Evolutionary conservation across 495 filamentous ascomycete species (phyloP), one percentile per base, ranked within the genome.

Genomic region (Lindgomyces ingoldianus): DNA sequence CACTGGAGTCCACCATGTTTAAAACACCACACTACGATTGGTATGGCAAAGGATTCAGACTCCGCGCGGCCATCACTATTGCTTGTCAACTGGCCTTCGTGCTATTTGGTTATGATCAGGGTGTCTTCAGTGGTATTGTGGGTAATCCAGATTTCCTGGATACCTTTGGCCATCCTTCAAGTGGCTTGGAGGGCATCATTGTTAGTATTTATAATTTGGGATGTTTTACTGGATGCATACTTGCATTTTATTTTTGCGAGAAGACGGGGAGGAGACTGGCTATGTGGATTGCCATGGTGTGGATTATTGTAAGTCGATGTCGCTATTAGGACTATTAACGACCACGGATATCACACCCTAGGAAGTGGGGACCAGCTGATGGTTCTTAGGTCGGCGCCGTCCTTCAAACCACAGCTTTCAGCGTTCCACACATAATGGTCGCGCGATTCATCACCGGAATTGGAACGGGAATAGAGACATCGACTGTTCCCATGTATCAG

Each of bases 31-130:
- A 62, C 22, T 62, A 24, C 33, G 49, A 64, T 16, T 64, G 51
- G 51, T 64, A 64, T 27, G 71, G 73, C 11, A 57, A 70, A 4
- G 71, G 73, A 18, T 57, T 68, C 21, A 65, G 55, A 22, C 70
- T 75, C 18, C 71, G 62, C 11, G 48, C 67, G 16, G 73, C 73
- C 30, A 72, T 75, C 51, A 75, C 67, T 14, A 33, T 73, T 16
- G 60, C 61, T 14, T 75, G 73, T 48, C 64, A 73, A 51, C 73
- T 75, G 45, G 73, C 73, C 8, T 75, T 75, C 51, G 70, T 75
- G 24, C 57, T 75, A n/a, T 73, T 72, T 46, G 57, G 81, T 21
- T 85, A 84, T 59, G 82, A 85, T 50, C 83, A 85, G 70, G 82
- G 80, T 56, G 78, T 82, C 8, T 80, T 82, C 68, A 77, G 75